phyloP scores from a whole-genome alignment of 139 green algal species.

The Desmodesmus armatus region DNA sequence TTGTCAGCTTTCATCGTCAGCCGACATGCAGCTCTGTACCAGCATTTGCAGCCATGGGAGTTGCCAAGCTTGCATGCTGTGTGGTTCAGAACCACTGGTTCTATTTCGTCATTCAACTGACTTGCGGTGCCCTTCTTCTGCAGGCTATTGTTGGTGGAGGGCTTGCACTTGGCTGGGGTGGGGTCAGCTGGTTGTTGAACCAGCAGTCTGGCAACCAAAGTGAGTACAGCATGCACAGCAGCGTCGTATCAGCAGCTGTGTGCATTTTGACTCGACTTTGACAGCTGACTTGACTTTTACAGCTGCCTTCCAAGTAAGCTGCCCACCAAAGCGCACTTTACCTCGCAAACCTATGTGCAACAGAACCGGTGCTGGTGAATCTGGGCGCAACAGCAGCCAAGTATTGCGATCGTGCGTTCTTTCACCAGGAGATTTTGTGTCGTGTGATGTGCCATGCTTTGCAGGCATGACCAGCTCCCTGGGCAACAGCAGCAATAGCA shows the following conservation, averaged over 20 bases:
- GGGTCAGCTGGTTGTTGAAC: conserved; percentile 22
- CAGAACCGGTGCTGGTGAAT: not conserved
- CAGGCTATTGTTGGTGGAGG: conserved; percentile 28
- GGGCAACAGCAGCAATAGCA: not conserved
- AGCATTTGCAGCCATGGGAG: not conserved
- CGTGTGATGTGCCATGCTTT: not conserved
- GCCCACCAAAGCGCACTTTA: not conserved
- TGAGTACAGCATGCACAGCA: not conserved
- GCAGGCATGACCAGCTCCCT: not conserved
- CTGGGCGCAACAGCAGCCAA: not conserved
- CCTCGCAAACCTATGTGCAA: not conserved
- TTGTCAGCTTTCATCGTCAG: not conserved
- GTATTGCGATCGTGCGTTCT: not conserved
- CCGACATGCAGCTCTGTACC: not conserved
- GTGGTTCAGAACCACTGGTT: not conserved
- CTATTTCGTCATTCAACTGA: not conserved
- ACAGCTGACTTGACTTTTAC: not conserved
- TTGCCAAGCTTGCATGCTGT: not conserved
- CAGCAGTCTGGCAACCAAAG: not conserved
- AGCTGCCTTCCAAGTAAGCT: not conserved
- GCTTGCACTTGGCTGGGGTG: conserved; percentile 30
- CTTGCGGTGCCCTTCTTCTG: not conserved
- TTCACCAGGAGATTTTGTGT: not conserved
- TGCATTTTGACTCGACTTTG: not conserved
- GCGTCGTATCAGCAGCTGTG: not conserved